Evolutionary conservation across 805 yeast genomes (phyloP), one percentile per base, ranked within the genome.

Genomic region (Saccharomycopsis schoenii): DNA sequence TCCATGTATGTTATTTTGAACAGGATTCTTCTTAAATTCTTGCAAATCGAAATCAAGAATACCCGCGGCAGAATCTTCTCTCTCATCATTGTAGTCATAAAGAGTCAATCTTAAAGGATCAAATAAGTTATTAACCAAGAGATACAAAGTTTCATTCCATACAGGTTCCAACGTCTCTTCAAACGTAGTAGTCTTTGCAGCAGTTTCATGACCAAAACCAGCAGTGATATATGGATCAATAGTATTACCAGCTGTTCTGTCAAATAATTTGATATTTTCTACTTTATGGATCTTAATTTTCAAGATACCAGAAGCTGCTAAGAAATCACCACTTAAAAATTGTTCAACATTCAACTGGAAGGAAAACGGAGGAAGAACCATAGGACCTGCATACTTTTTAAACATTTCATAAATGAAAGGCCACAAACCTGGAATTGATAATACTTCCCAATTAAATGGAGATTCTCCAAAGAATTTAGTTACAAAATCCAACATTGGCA

Each of bases 281-380:
- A 96, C 97, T 54, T 80, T 76, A 67, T 84, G 83, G 43, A 87
- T 77, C 36, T 80, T 82, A 52, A 94, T 72, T 54, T 85, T 86
- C 64, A 94, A 74, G 39, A 94, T 88, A 74, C 99, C 99, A 67
- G 90, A 79, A 6, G 98, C 86, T 42, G 93, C 83, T 68, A 85
- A 85, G 60, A 83, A 72, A 55, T 93, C 85, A 69, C 97, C 97
- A 21, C 96, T 86, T 67, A 93, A 73, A 70, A 94, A 76, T 74
- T 91, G 97, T 70, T 96, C 96, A 55, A 94, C 81, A 68, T 96
- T 94, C 70, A 94, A 76, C 76, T 94, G 96, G 78, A 92, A 88
- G 2, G 97, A 90, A 65, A 94, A 85, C 14, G 99, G 99, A 55
- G 88, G 79, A 68, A 89, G 87, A 57, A 93, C 70, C 77, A 94